These are phyloP conservation scores for Silene conica DNA, from an alignment of 148 eudicot species.

Conservation along the genomic window DNA sequence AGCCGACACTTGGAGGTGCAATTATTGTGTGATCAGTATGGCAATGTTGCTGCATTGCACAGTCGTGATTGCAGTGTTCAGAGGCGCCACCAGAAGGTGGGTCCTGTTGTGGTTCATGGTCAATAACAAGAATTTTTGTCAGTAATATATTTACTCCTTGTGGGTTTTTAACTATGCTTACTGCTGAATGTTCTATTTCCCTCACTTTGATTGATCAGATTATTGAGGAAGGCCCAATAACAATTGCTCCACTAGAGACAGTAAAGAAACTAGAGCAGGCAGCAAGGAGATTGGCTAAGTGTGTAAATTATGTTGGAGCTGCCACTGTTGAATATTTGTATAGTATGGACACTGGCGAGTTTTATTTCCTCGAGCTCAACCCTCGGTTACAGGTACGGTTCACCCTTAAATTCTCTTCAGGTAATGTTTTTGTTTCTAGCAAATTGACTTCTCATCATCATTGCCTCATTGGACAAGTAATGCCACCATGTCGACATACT, in stretches of 20 bases:
- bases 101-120: neutral
- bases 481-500: too few relatives aligned
- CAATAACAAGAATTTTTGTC: neutral
- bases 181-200: constrained; percentile 6
- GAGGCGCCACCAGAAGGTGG: constrained; percentile 96
- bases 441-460: neutral
- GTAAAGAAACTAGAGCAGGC: constrained; percentile 89
- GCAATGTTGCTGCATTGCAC: constrained; percentile 98
- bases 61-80: constrained; percentile 99
- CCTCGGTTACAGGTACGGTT: constrained; percentile 84
- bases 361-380: constrained; percentile 89
- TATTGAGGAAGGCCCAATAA: constrained; percentile 98
- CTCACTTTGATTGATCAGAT: constrained; percentile 44
- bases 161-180: neutral
- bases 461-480: too few relatives aligned
- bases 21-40: constrained; percentile 90
- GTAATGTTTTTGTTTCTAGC: neutral
- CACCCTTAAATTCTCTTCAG: neutral
- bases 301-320: constrained; percentile 92
- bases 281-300: constrained; percentile 93
- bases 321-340: constrained; percentile 97
- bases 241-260: constrained; percentile 81
- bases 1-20: constrained; percentile 99
- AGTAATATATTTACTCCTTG: neutral
- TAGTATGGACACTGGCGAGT: constrained; percentile 98